phyloP scores from a whole-genome alignment of 257 asterid species.

The Handroanthus guayacan region DNA sequence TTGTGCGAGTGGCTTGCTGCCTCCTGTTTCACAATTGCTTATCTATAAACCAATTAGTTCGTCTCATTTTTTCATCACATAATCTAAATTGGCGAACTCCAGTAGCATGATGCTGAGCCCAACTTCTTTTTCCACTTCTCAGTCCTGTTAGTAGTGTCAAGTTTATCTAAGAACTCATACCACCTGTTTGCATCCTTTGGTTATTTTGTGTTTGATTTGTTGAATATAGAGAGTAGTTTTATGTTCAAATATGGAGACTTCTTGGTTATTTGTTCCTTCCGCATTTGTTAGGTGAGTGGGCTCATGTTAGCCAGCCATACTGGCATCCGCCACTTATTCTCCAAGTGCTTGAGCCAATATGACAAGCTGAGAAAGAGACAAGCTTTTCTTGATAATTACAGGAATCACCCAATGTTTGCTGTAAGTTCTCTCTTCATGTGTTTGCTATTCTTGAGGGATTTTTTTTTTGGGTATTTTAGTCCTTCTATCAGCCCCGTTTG shows the following conservation, averaged over 20 bases:
- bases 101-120: not conserved
- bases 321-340: constrained; percentile 97
- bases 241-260: constrained; percentile 24
- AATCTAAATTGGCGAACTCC: not conserved
- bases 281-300: constrained; percentile 80
- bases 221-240: constrained; percentile 6
- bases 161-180: constrained; percentile 1
- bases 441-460: constrained; percentile 18
- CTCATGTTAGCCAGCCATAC: constrained; percentile 99
- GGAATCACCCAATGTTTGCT: constrained; percentile 94
- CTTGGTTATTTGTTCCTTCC: constrained; percentile 32
- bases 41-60: not conserved
- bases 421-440: constrained; percentile 60
- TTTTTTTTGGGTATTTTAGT: not conserved
- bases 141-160: not conserved
- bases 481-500: not conserved
- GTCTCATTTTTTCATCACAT: constrained; percentile 22
- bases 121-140: not conserved
- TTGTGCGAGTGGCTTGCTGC: constrained; percentile 14
- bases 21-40: constrained; percentile 17
- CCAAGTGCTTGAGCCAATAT: constrained; percentile 96
- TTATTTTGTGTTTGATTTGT: not conserved
- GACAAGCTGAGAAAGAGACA: constrained; percentile 97
- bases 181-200: not conserved
- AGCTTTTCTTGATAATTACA: constrained; percentile 98